Evolutionary conservation across 2,329 filamentous ascomycete genomes (phyloP).

Genomic region (Madurella mycetomatis): DNA sequence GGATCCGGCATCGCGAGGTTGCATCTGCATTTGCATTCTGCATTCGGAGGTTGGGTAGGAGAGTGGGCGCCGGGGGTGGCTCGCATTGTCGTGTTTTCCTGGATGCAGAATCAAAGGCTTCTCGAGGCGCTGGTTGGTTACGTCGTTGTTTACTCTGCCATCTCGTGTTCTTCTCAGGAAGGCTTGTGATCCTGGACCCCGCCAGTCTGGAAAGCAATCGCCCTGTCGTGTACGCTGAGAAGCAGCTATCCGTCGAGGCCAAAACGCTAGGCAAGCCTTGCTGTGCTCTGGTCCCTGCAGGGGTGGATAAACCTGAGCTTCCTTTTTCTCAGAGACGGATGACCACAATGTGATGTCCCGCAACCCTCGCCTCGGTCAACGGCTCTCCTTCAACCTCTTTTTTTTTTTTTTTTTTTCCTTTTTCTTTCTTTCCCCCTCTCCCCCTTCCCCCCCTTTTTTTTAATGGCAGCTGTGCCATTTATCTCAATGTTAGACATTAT

Average conservation of each 20-base stretch:
- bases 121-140: conserved; percentile 1
- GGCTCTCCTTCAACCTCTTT: no score
- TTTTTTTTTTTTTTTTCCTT: no score
- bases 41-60: conserved; percentile 9
- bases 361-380: no score
- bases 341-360: neutral
- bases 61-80: conserved; percentile 7
- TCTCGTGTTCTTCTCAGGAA: neutral
- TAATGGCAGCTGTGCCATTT: neutral
- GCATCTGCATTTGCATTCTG: conserved; percentile 7
- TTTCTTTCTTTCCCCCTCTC: no score
- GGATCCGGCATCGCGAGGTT: conserved; percentile 13
- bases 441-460: no score
- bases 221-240: neutral
- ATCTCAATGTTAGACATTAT: conserved; percentile 3
- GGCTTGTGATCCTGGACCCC: neutral
- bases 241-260: neutral
- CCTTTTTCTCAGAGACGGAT: neutral
- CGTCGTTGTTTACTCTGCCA: conserved; percentile 5
- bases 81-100: conserved; percentile 3
- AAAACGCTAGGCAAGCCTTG: neutral
- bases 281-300: neutral
- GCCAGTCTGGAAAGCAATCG: neutral
- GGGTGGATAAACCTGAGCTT: neutral
- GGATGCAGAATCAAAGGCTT: conserved; percentile 3